These are phyloP conservation scores for Metschnikowia colocasiae DNA, from an alignment of 805 yeast species.

Conservation along the genomic window DNA sequence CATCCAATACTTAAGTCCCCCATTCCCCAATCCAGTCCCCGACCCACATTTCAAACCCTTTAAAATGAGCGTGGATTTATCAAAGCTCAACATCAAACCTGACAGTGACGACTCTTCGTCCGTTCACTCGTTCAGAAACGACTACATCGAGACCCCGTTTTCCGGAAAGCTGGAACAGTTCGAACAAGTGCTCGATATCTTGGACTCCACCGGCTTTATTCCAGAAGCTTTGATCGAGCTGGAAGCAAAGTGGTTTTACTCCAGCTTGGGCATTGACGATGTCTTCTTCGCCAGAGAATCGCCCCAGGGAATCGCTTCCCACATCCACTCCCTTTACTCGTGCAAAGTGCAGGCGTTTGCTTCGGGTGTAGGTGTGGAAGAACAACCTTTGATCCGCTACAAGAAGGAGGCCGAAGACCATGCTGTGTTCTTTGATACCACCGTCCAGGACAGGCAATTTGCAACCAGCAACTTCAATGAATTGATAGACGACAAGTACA, in stretches of 20 bases:
- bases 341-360: slow-evolving; percentile 84
- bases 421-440: slow-evolving; percentile 86
- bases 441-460: slow-evolving; percentile 40
- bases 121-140: slow-evolving; percentile 39
- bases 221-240: slow-evolving; percentile 82
- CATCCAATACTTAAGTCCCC: neutral
- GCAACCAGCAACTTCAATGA: slow-evolving; percentile 52
- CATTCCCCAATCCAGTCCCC: neutral
- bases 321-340: slow-evolving; percentile 85
- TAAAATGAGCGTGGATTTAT: slow-evolving; percentile 17
- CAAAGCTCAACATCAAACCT: slow-evolving; percentile 14
- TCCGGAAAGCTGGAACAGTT: slow-evolving; percentile 78
- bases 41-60: neutral
- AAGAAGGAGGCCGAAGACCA: slow-evolving; percentile 78
- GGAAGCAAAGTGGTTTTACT: slow-evolving; percentile 89
- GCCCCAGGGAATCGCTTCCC: slow-evolving; percentile 73
- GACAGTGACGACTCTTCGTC: slow-evolving; percentile 31
- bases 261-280: slow-evolving; percentile 84
- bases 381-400: slow-evolving; percentile 65
- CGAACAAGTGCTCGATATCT: slow-evolving; percentile 72
- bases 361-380: slow-evolving; percentile 48
- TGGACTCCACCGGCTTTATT: slow-evolving; percentile 82
- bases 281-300: slow-evolving; percentile 85
- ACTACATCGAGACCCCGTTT: slow-evolving; percentile 73
- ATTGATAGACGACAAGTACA: slow-evolving; percentile 75